A percentile compares a stretch with the other conserved stretches of the same genome.
Evolutionary conservation across 2,329 filamentous ascomycete species (phyloP).

Genomic region (Eurotiales sp.): DNA sequence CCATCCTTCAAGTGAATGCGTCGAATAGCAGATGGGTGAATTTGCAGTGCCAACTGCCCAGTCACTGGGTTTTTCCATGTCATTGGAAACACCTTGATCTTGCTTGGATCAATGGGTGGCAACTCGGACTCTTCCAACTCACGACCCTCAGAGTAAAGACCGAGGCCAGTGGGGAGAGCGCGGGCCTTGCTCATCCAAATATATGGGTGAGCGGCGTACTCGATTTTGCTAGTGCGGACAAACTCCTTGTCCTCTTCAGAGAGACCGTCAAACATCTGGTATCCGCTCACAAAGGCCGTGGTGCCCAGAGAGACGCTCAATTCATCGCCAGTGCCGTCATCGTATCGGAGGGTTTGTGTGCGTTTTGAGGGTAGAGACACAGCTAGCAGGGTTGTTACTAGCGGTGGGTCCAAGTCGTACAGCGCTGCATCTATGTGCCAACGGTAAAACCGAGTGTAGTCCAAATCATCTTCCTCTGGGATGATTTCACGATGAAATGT

Average conservation of each 20-base stretch:
- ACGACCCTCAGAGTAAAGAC: slow-evolving; percentile 62
- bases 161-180: slow-evolving; percentile 65
- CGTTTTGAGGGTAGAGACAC: slow-evolving; percentile 67
- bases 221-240: slow-evolving; percentile 61
- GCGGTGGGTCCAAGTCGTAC: slow-evolving; percentile 70
- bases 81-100: slow-evolving; percentile 71
- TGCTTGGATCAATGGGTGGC: slow-evolving; percentile 60
- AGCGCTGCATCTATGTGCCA: slow-evolving; percentile 80
- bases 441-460: slow-evolving; percentile 63
- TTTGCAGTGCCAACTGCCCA: slow-evolving; percentile 64
- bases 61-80: slow-evolving; percentile 73
- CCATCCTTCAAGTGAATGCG: slow-evolving; percentile 66
- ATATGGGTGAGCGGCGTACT: slow-evolving; percentile 77
- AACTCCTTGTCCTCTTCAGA: slow-evolving; percentile 65
- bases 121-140: slow-evolving; percentile 60
- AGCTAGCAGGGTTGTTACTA: slow-evolving; percentile 68
- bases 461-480: slow-evolving; percentile 57
- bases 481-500: slow-evolving; percentile 69
- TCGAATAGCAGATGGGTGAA: slow-evolving; percentile 69
- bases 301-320: slow-evolving; percentile 68
- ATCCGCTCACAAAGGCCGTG: slow-evolving; percentile 70
- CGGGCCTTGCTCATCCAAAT: slow-evolving; percentile 73
- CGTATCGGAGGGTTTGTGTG: slow-evolving; percentile 65
- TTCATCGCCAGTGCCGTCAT: slow-evolving; percentile 65
- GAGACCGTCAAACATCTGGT: slow-evolving; percentile 66